Evolutionary conservation across 371 early-diverging fungal species (phyloP).

Genomic region (Mortierella sp.): DNA sequence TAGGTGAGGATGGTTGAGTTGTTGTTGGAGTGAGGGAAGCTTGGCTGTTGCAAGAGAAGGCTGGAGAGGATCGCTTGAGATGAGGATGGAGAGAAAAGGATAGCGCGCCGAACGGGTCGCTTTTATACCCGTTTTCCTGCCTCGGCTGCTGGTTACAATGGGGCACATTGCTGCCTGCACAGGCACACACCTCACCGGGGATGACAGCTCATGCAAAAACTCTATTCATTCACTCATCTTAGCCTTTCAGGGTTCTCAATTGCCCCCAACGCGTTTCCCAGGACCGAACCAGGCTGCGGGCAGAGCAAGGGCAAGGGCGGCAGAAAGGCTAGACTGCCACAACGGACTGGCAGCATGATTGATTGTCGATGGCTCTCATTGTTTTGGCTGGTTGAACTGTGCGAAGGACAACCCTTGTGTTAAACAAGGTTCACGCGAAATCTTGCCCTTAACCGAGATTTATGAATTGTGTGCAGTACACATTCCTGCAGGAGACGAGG

Average conservation of each 20-base stretch:
- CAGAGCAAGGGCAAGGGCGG: conserved; percentile 4
- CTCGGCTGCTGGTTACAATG: too few species aligned
- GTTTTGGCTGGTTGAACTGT: background rate
- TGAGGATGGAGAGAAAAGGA: conserved; percentile 11
- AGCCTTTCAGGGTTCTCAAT: background rate
- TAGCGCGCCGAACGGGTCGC: conserved; percentile 1
- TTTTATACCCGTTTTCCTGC: conserved; percentile 26
- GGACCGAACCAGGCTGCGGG: too few species aligned
- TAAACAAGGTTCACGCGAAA: too few species aligned
- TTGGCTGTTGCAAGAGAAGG: conserved; percentile 3
- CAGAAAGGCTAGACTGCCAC: conserved; percentile 18
- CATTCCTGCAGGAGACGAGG: too few species aligned
- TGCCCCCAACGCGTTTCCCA: too few species aligned
- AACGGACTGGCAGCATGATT: background rate
- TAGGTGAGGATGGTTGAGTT: background rate
- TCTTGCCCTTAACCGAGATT: too few species aligned
- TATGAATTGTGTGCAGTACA: too few species aligned
- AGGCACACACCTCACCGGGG: too few species aligned
- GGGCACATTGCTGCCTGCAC: too few species aligned
- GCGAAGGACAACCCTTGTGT: too few species aligned
- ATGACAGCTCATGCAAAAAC: too few species aligned
- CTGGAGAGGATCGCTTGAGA: conserved; percentile 2
- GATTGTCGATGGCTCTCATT: conserved; percentile 11
- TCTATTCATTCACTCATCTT: conserved; percentile 1
- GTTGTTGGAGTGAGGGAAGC: too few species aligned